Percentiles rank a stretch among this genome's conserved stretches.
phyloP scores from a whole-genome alignment of 116 monocot genomes.

The Papilionanthe hybrid region DNA sequence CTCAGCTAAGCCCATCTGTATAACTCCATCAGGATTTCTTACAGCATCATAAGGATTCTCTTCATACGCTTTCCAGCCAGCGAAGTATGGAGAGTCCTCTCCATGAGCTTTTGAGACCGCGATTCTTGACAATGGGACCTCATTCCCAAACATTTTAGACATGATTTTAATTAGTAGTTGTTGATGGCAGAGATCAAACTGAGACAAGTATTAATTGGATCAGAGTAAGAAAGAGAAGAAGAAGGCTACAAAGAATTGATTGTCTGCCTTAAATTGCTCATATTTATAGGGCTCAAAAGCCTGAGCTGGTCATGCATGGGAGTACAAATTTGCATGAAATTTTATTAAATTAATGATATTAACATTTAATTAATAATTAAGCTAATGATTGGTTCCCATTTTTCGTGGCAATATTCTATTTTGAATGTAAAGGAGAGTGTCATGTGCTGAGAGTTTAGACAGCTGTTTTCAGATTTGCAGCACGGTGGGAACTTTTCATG shows the following conservation, averaged over 20 bases:
- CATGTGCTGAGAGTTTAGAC: too few relatives aligned
- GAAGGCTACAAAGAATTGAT: background rate
- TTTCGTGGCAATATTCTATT: background rate
- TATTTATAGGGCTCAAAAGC: constrained; percentile 10
- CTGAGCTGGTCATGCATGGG: background rate
- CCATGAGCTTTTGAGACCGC: constrained; percentile 57
- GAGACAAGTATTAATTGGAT: too few relatives aligned
- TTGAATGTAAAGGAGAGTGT: too few relatives aligned
- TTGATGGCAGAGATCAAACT: background rate
- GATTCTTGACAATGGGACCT: constrained; percentile 40
- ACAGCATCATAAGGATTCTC: constrained; percentile 57
- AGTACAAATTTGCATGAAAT: constrained; percentile 1
- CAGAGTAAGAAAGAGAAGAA: background rate
- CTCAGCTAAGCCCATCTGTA: constrained; percentile 81
- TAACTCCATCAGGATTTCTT: constrained; percentile 59
- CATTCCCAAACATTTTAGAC: constrained; percentile 1
- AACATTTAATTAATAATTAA: constrained; percentile 5
- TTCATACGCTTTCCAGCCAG: constrained; percentile 85
- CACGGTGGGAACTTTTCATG: too few relatives aligned
- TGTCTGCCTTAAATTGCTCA: background rate
- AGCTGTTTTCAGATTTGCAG: too few relatives aligned
- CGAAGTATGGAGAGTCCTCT: constrained; percentile 78
- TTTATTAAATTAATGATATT: constrained; percentile 14
- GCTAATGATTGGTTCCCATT: constrained; percentile 18
- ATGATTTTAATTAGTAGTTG: background rate